These are phyloP conservation scores for Mortierella polycephala DNA, from an alignment of 371 early-diverging fungal genomes.

Conservation along the genomic window DNA sequence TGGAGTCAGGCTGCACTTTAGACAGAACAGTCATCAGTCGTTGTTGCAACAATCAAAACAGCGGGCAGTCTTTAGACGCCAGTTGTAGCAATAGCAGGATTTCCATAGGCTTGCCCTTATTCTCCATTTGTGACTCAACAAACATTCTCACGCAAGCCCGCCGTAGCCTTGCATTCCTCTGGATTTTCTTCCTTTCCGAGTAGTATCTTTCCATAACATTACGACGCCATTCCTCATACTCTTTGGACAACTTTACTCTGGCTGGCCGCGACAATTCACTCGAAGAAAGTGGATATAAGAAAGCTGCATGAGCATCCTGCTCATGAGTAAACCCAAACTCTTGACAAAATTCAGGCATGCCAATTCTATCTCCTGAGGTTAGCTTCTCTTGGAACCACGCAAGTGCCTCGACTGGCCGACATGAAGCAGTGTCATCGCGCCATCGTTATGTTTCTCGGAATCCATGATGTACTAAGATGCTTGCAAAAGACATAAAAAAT, in stretches of 20 bases:
- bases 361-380: not conserved
- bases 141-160: not conserved
- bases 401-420: too few relatives aligned
- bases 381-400: slow-evolving; percentile 10
- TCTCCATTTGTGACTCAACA: not conserved
- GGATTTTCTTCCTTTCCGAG: too few relatives aligned
- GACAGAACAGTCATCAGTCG: slow-evolving; percentile 1
- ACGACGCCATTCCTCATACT: slow-evolving; percentile 17
- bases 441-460: too few relatives aligned
- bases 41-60: slow-evolving; percentile 1
- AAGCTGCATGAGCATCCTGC: slow-evolving; percentile 17
- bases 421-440: too few relatives aligned
- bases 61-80: slow-evolving; percentile 2
- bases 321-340: slow-evolving; percentile 13
- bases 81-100: slow-evolving; percentile 2
- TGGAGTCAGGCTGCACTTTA: not conserved
- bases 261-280: slow-evolving; percentile 3
- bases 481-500: too few relatives aligned
- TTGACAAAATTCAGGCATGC: slow-evolving; percentile 14
- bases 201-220: too few relatives aligned
- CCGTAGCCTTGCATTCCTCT: too few relatives aligned
- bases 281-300: slow-evolving; percentile 7
- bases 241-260: not conserved
- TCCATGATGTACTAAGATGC: too few relatives aligned
- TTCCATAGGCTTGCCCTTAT: slow-evolving; percentile 3